These are phyloP conservation scores for Protomyces macrosporus DNA, from an alignment of 1,139 yeast genomes.

Conservation along the genomic window DNA sequence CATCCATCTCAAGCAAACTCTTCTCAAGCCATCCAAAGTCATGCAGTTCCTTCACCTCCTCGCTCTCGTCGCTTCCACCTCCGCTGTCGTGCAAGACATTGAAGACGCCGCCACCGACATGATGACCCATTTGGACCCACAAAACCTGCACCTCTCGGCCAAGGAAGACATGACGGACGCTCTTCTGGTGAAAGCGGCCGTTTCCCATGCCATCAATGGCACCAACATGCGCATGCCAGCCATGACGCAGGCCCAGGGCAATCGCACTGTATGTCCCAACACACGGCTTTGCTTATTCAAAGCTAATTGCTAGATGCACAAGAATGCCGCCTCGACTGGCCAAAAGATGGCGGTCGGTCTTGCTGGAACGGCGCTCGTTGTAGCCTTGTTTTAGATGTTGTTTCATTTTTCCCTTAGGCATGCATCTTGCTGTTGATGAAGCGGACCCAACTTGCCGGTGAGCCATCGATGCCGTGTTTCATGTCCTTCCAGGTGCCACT, in stretches of 20 bases:
- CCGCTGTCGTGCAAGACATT: neutral
- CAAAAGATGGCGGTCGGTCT: neutral
- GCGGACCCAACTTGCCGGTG: conserved; percentile 4
- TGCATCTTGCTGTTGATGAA: neutral
- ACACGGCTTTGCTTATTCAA: neutral
- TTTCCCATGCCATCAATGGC: neutral
- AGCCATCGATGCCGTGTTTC: conserved; percentile 2
- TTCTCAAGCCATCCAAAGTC: neutral
- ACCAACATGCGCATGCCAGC: neutral
- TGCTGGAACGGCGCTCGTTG: neutral
- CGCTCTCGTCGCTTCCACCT: neutral
- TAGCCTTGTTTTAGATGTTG: neutral
- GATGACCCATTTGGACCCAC: neutral
- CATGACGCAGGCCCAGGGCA: neutral
- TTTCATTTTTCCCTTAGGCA: neutral
- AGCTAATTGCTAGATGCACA: neutral
- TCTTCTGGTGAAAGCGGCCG: neutral
- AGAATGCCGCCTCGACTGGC: neutral
- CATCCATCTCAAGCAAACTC: neutral
- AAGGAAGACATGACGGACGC: neutral
- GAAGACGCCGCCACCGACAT: neutral
- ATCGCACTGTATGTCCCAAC: neutral
- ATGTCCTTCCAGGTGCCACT: conserved; percentile 7
- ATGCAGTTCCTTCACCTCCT: neutral
- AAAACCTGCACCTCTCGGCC: neutral